phyloP scores from a whole-genome alignment of 495 filamentous ascomycete species.

The Penicillium steckii region DNA sequence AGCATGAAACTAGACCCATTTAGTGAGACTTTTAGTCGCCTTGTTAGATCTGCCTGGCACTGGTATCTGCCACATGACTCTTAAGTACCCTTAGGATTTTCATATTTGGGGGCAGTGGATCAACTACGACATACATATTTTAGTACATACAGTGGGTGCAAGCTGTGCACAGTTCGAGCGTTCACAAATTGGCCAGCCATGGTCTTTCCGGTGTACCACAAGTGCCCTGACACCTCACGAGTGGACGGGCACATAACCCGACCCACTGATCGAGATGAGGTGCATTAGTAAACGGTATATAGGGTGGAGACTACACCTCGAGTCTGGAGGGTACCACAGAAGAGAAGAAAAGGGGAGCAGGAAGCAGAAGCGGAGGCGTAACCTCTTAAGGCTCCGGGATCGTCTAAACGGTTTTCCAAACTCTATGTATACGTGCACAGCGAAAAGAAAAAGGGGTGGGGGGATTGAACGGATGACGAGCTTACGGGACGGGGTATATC shows the following conservation, averaged over 20 bases:
- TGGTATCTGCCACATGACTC: background rate
- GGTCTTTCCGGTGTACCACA: conserved; percentile 2
- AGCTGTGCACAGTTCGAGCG: background rate
- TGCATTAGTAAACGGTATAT: conserved; percentile 13
- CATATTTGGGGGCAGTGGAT: too few relatives aligned
- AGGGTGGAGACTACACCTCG: background rate
- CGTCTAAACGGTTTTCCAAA: conserved; percentile 13
- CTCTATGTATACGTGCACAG: background rate
- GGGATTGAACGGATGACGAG: background rate
- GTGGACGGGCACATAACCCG: conserved; percentile 4
- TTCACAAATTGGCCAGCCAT: background rate
- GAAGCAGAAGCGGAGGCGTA: background rate
- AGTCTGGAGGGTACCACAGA: background rate
- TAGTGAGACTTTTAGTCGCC: background rate
- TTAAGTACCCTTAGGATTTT: background rate
- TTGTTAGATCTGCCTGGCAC: background rate
- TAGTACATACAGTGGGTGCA: too few relatives aligned
- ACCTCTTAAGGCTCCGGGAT: conserved; percentile 16
- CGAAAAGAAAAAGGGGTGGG: background rate
- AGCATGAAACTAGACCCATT: background rate
- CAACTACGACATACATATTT: too few relatives aligned
- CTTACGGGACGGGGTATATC: background rate
- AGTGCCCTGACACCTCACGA: background rate
- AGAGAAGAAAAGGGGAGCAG: background rate
- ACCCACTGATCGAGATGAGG: conserved; percentile 11